phyloP scores from a whole-genome alignment of 345 rosid species.

The Cardamine chenopodiifolia region DNA sequence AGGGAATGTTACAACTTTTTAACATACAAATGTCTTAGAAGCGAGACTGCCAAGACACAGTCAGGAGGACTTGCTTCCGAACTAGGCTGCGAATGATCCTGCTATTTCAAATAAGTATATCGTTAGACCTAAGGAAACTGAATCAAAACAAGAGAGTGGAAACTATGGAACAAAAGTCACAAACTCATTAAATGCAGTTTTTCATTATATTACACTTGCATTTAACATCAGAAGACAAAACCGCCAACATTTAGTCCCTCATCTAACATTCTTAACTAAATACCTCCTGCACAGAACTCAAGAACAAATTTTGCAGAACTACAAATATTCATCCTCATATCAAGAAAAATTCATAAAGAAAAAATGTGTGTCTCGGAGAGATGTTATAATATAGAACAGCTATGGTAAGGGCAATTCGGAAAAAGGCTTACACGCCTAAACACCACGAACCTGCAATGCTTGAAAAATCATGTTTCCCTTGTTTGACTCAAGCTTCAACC shows the following conservation, averaged over 20 bases:
- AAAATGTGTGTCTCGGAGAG: not conserved
- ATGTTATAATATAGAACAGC: not conserved
- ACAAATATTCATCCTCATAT: not conserved
- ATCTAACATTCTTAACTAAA: not conserved
- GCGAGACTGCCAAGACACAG: constrained; percentile 73
- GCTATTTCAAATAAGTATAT: constrained; percentile 34
- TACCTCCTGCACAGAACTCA: not conserved
- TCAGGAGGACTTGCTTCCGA: constrained; percentile 77
- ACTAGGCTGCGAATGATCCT: constrained; percentile 78
- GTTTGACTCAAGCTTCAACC: constrained; percentile 43
- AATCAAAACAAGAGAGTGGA: not conserved
- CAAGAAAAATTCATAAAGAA: not conserved
- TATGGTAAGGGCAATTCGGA: not conserved
- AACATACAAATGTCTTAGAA: constrained; percentile 56
- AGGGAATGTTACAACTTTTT: not conserved
- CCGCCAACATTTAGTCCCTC: not conserved
- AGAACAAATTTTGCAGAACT: not conserved
- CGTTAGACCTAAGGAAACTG: constrained; percentile 20
- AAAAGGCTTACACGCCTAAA: constrained; percentile 6
- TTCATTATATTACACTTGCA: constrained; percentile 8
- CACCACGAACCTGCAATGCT: constrained; percentile 70
- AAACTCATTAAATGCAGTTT: constrained; percentile 5
- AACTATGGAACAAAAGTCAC: not conserved
- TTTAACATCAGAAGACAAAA: not conserved
- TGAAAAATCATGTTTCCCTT: constrained; percentile 53